Base-by-base conservation (phyloP, 768 basidiomycete genomes). In the Rhodotorula graminis region DNA sequence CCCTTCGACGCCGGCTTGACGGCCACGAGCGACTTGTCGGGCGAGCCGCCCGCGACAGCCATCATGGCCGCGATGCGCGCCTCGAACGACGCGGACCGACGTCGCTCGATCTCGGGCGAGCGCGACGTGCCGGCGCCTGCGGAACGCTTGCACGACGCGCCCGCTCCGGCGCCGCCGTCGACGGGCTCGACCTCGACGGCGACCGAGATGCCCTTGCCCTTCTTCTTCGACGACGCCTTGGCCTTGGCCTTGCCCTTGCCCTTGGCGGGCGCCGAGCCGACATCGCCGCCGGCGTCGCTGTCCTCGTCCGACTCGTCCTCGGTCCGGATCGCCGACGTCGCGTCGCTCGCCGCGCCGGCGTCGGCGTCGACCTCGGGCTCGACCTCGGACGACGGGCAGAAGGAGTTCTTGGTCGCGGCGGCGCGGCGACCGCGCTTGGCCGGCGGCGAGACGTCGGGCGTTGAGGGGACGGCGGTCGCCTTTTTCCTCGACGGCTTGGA, bases 271-370 rank as follows among this genome's bases (percentile, higher is more conserved):
- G 33, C 42, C 60, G n/a, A 49, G 15, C 47, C 23, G 15, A n/a
- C 27, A 47, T 18, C 56, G n/a, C 49, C 40, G 33, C 55, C 49
- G 23, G n/a, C 18, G 19, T 40, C 23, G 11, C 23, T 37, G 21
- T 59, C 58, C 40, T 42, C 58, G 37, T 58, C 57, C 18, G 57
- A 58, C 37, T 59, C 58, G 58, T 59, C 58, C 23, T 25, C 58
- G 5, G 58, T 40, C 37, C 12, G 9, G 40, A 59, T 59, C 37
- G 58, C 58, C 21, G 37, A 42, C 58, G 58, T 59, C 58, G 58
- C 58, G 37, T 59, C 58, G 37, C 58, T 61, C 29, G 46, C 60
- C 19, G 44, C 60, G n/a, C 29, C 60, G 2, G 12, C 60, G 44
- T 61, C 44, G 14, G 4, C 14, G 16, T 40, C 64, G 19, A 18